These are phyloP conservation scores for Fusarium sp. DNA, from an alignment of 2,329 filamentous ascomycete genomes.

Conservation along the genomic window DNA sequence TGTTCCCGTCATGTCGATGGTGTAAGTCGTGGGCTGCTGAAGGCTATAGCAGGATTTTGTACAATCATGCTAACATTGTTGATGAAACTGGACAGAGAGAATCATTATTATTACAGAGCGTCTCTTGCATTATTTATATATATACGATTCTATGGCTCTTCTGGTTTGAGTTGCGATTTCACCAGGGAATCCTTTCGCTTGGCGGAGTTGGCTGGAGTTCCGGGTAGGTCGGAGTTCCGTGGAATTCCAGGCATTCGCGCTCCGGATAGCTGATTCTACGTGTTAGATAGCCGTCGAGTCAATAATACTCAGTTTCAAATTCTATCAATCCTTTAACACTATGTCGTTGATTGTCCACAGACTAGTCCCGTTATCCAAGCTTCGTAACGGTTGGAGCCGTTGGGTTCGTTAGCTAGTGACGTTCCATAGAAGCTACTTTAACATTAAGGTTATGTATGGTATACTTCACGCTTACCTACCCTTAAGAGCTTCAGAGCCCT, in stretches of 20 bases:
- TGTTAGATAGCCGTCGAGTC: accelerated
- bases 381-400: not conserved
- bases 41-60: accelerated
- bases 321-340: not conserved
- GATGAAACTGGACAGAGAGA: too few species aligned
- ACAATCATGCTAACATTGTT: too few species aligned
- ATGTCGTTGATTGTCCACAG: accelerated
- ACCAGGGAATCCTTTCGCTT: not conserved
- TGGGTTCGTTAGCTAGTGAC: not conserved
- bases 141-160: not conserved
- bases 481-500: accelerated
- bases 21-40: not conserved
- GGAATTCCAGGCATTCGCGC: conserved; percentile 6
- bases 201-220: conserved; percentile 8
- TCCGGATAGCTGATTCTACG: not conserved
- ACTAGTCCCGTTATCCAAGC: accelerated
- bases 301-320: accelerated
- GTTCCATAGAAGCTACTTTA: not conserved
- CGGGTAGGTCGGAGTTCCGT: conserved; percentile 18
- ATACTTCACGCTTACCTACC: accelerated
- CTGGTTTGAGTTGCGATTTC: not conserved
- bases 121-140: not conserved
- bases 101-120: accelerated
- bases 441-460: not conserved
- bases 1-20: conserved; percentile 41